Evolutionary conservation across 2,329 filamentous ascomycete genomes (phyloP), one percentile per base, ranked within the genome.

Genomic region (Aspergillus aculeatinus): DNA sequence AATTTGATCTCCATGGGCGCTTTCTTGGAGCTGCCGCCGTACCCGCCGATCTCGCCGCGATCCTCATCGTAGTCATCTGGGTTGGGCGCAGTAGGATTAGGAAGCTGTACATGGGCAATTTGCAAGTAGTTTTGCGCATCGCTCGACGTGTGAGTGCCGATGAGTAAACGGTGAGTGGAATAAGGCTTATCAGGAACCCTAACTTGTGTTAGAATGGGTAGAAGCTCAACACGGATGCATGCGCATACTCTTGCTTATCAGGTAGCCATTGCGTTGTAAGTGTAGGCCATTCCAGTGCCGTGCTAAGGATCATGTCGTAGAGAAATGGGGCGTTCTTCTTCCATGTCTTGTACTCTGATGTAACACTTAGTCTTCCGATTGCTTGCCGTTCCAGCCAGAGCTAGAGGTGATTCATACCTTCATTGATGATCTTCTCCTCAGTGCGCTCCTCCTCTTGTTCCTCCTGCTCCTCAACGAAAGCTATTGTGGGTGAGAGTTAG

Each of bases 291-390:
- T 96, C 93, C 60, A 99, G 82, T 47, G 96, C 96, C 65, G 92
- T 96, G 70, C 92, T 93, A 65, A 98, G 84, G 66, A 99, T 95
- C 87, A 97, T 91, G 76, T 99, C 95, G 77, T 99, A 99, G 69
- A 99, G 89, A 74, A 98, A 98, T 3, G 95, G 93, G 66, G 91
- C 92, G 79, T 99, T 99, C 83, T 99, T 99, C 84, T 99, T 99
- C 95, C 95, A 99, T 67, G 94, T 97, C 78, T 99, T 99, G 85
- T 99, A 99, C 77, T 99, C 95, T 92, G 69, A 47, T 39, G 23
- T 50, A 51, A 19, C 39, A 44, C 39, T 44, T 44, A 16, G 16
- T 12, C 16, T 44, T 16, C 39, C 39, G 1, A 16, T 44, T 19
- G 16, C 14, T 19, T 44, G 39, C 39, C 39, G 1, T 7, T 6